A percentile compares a stretch with the other conserved stretches of the same genome.
Conservation (phyloP, 306 rosid species). For the Medicago truncatula region MtrunA17r5.0-ANR NC_053046.1:4953501-4954000, state of each 20-base stretch:
- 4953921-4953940: no score
- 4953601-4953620: conserved; percentile 52
- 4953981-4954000: no score
- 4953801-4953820: conserved; percentile 61
- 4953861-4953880: conserved; percentile 47
- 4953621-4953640: conserved; percentile 55
- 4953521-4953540: conserved; percentile 75
- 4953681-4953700: conserved; percentile 74
- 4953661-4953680: conserved; percentile 38
- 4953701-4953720: conserved; percentile 66
- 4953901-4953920: no score
- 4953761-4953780: conserved; percentile 49
- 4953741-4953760: conserved; percentile 53
- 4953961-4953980: no score
- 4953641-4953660: conserved; percentile 35
- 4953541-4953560: conserved; percentile 68
- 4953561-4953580: conserved; percentile 63
- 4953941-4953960: no score
- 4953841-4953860: conserved; percentile 70
- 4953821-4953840: conserved; percentile 68
- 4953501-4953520: conserved; percentile 95
- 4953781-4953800: conserved; percentile 59
- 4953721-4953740: conserved; percentile 67
- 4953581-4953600: conserved; percentile 48
- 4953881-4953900: no score